Percentiles rank a stretch among this genome's conserved stretches.
phyloP scores from a whole-genome alignment of 805 yeast species.

The Dipodascus albidus region DNA sequence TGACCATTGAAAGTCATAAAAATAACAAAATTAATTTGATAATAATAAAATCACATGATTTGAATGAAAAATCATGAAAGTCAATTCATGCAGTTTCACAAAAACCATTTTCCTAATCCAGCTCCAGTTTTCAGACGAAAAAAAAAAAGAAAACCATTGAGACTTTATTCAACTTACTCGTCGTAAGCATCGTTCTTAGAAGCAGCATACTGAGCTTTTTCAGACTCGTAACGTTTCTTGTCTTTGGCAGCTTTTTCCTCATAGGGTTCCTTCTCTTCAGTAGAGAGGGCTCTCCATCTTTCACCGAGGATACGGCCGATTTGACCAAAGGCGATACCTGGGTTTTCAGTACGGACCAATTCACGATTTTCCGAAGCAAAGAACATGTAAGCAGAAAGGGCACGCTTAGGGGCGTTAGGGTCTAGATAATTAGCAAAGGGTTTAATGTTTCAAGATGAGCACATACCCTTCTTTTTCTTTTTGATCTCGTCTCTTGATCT shows the following conservation, averaged over 20 bases:
- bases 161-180: slow-evolving; percentile 18
- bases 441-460: not conserved
- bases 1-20: slow-evolving; percentile 2
- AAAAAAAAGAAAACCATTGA: too few relatives aligned
- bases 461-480: slow-evolving; percentile 15
- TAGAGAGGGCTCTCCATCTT: slow-evolving; percentile 84
- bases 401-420: slow-evolving; percentile 97
- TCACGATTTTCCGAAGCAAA: slow-evolving; percentile 97
- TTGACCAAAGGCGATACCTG: slow-evolving; percentile 88
- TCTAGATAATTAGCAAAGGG: slow-evolving; percentile 8
- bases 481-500: slow-evolving; percentile 12
- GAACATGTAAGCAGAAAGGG: slow-evolving; percentile 97
- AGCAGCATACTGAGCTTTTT: slow-evolving; percentile 61
- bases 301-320: slow-evolving; percentile 94
- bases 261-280: slow-evolving; percentile 79
- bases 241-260: slow-evolving; percentile 90
- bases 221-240: slow-evolving; percentile 95
- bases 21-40: not conserved
- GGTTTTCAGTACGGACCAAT: slow-evolving; percentile 88
- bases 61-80: not conserved
- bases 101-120: too few relatives aligned
- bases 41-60: not conserved
- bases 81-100: not conserved
- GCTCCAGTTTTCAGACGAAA: not conserved
- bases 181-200: slow-evolving; percentile 26